Conservation (phyloP, 441 rosid genomes). For the Pelargonium australe region DNA sequence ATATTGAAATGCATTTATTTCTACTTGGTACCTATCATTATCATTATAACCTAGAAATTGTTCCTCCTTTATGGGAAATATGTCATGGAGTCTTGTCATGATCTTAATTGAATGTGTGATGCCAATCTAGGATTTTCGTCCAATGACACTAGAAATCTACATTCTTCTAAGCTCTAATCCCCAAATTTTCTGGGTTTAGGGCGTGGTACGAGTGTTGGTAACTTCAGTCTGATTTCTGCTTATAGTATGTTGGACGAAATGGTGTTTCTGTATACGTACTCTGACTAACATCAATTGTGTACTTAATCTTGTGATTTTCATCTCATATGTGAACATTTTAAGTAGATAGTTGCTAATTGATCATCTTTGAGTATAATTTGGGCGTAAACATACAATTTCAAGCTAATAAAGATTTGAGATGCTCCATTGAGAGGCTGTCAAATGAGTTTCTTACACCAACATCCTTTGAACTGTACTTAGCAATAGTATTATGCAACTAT, state of each 20-base stretch:
- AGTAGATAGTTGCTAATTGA: neutral
- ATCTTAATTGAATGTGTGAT: neutral
- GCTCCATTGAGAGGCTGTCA: no score
- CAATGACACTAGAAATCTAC: neutral
- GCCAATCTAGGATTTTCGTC: neutral
- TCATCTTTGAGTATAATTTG: neutral
- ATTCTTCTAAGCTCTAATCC: neutral
- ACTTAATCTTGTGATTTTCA: neutral
- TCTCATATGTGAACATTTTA: neutral
- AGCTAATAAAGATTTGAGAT: neutral
- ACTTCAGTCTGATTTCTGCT: neutral
- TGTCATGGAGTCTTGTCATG: neutral
- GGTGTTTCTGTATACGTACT: no score
- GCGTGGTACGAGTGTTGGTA: neutral
- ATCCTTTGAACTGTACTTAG: no score
- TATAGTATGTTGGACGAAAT: neutral
- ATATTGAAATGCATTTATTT: neutral
- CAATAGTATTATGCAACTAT: no score
- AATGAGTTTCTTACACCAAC: no score
- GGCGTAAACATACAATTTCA: neutral
- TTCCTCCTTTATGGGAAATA: neutral
- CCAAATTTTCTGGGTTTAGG: neutral
- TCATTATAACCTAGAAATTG: neutral
- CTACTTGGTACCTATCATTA: neutral
- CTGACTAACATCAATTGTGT: neutral